phyloP scores from a whole-genome alignment of 2,329 filamentous ascomycete species.

The Xylogone sp. region DNA sequence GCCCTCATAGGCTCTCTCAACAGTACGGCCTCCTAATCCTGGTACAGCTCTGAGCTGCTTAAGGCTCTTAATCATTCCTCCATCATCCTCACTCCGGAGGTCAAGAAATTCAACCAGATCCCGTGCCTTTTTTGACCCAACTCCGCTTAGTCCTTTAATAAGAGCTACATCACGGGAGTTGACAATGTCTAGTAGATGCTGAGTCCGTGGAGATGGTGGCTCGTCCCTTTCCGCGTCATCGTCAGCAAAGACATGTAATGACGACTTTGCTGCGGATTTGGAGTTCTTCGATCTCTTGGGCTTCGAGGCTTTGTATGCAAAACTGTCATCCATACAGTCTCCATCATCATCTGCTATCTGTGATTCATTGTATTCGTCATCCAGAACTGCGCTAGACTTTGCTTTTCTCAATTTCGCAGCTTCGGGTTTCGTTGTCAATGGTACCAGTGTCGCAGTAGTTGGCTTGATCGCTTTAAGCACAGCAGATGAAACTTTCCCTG shows the following conservation, averaged over 20 bases:
- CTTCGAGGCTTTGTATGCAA: constrained; percentile 25
- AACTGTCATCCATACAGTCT: constrained; percentile 32
- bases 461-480: neutral
- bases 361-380: constrained; percentile 30
- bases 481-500: constrained; percentile 7
- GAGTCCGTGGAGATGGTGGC: constrained; percentile 40
- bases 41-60: constrained; percentile 50
- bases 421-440: neutral
- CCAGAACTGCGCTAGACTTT: constrained; percentile 18
- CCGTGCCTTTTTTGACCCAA: constrained; percentile 68
- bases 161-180: constrained; percentile 66
- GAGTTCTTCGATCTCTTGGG: constrained; percentile 24
- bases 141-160: constrained; percentile 65
- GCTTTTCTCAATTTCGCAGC: constrained; percentile 20
- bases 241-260: constrained; percentile 19
- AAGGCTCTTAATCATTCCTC: constrained; percentile 42
- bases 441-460: constrained; percentile 8
- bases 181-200: constrained; percentile 63
- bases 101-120: constrained; percentile 56
- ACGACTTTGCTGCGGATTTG: constrained; percentile 27
- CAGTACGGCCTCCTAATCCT: constrained; percentile 52
- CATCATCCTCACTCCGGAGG: constrained; percentile 36
- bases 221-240: constrained; percentile 37
- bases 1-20: constrained; percentile 47
- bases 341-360: constrained; percentile 33